Percentiles rank a stretch among this genome's conserved stretches.
Evolutionary conservation across 2,329 filamentous ascomycete genomes (phyloP).

Genomic region (Fusarium dimerum): DNA sequence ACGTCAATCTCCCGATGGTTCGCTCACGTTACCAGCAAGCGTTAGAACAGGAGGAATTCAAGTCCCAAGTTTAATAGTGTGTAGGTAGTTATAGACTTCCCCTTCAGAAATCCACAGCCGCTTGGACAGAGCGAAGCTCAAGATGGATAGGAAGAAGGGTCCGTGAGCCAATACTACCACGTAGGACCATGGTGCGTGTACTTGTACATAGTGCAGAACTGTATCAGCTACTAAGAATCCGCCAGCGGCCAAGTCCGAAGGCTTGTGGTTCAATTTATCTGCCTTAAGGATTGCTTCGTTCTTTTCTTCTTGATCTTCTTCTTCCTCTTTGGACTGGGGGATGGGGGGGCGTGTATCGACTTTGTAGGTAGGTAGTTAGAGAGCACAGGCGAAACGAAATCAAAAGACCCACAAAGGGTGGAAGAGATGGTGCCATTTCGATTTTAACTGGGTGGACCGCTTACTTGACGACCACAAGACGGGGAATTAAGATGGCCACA

Average conservation of each 20-base stretch:
- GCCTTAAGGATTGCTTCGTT: too few species aligned
- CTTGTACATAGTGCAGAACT: background rate
- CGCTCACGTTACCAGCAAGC: background rate
- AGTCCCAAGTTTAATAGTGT: background rate
- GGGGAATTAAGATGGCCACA: background rate
- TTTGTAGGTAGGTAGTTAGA: too few species aligned
- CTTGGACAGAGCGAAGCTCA: background rate
- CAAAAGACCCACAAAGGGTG: too few species aligned
- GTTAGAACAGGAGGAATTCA: background rate
- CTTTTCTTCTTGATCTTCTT: background rate
- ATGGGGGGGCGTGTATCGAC: background rate
- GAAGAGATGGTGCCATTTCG: too few species aligned
- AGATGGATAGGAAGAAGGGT: background rate
- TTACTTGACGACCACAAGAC: too few species aligned
- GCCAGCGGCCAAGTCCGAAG: constrained; percentile 7
- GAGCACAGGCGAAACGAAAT: too few species aligned
- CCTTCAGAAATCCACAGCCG: background rate
- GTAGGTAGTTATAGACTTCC: background rate
- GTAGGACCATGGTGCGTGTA: too few species aligned
- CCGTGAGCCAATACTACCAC: background rate
- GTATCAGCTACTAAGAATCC: background rate
- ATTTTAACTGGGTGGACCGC: too few species aligned
- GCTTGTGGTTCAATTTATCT: background rate
- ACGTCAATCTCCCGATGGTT: background rate
- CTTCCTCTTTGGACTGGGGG: background rate